Conservation (phyloP, 345 rosid species). For the Eucalyptus urophylla region DNA sequence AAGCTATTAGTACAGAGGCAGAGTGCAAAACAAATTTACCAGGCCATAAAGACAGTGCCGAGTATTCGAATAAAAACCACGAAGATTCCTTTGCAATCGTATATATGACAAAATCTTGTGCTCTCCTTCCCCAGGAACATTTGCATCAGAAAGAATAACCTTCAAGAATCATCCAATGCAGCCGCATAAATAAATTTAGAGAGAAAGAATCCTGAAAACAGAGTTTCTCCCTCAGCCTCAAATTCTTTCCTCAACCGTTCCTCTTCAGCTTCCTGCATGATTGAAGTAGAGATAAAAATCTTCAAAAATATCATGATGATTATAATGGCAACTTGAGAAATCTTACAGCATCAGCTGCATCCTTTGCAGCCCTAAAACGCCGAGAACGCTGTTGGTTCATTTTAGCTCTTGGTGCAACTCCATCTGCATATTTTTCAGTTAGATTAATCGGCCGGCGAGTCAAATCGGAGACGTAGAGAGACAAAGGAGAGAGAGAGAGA, state of each 20-base stretch:
- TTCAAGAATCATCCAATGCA: slow-evolving; percentile 60
- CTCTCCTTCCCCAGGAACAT: slow-evolving; percentile 97
- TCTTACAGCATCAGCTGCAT: slow-evolving; percentile 82
- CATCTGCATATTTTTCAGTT: slow-evolving; percentile 39
- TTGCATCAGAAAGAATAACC: slow-evolving; percentile 98
- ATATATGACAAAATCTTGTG: slow-evolving; percentile 97
- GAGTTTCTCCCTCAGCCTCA: slow-evolving; percentile 46
- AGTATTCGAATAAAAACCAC: slow-evolving; percentile 87
- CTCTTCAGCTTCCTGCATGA: slow-evolving; percentile 79
- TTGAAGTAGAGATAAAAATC: neutral
- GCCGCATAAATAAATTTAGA: slow-evolving; percentile 48
- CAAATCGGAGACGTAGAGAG: too few relatives aligned
- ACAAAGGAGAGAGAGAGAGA: too few relatives aligned
- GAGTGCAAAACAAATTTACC: slow-evolving; percentile 28
- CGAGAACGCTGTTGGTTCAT: slow-evolving; percentile 97
- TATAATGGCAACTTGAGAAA: neutral
- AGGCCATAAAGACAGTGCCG: slow-evolving; percentile 84
- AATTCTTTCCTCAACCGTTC: slow-evolving; percentile 74
- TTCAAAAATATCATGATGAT: neutral
- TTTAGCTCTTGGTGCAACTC: slow-evolving; percentile 99
- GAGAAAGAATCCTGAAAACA: slow-evolving; percentile 34
- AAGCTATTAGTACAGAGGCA: neutral
- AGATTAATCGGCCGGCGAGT: too few relatives aligned
- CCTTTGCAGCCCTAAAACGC: slow-evolving; percentile 93
- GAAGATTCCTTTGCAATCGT: slow-evolving; percentile 68